Conservation (phyloP, 2,329 filamentous ascomycete species). For the Claviceps cyperi region DNA sequence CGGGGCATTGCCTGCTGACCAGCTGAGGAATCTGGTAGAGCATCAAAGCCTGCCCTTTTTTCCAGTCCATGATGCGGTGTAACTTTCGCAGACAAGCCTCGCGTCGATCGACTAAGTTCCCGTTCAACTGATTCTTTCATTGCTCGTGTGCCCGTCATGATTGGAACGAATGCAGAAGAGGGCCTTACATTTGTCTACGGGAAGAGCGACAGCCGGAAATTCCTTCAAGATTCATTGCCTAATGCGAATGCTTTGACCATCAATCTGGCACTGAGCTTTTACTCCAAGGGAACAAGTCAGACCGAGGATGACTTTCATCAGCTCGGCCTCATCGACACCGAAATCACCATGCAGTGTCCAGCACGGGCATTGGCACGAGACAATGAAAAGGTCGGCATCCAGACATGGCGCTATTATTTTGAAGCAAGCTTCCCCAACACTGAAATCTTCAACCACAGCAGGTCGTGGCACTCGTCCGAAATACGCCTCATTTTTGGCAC, state of each 20-base stretch:
- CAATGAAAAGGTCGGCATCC: neutral
- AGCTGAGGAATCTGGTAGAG: neutral
- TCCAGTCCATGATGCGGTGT: neutral
- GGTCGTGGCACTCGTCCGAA: conserved; percentile 2
- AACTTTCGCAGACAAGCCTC: neutral
- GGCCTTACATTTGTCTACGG: neutral
- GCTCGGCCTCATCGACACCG: neutral
- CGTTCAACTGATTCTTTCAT: neutral
- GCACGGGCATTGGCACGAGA: neutral
- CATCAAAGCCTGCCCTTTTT: neutral
- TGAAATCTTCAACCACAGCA: neutral
- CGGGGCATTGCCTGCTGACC: neutral
- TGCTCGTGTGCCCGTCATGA: conserved; percentile 3
- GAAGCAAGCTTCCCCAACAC: conserved; percentile 1
- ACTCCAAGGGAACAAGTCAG: neutral
- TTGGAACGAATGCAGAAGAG: conserved; percentile 1
- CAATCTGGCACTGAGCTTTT: neutral
- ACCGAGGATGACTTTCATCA: neutral
- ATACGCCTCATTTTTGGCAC: conserved; percentile 4
- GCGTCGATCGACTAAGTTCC: neutral
- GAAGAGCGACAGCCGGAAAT: neutral
- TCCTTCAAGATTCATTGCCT: neutral
- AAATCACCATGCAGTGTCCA: conserved; percentile 1
- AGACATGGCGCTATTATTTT: conserved; percentile 3
- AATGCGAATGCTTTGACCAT: neutral